These are phyloP conservation scores for Ceratocystis cubensis DNA, from an alignment of 2,329 filamentous ascomycete species.

Conservation along the genomic window DNA sequence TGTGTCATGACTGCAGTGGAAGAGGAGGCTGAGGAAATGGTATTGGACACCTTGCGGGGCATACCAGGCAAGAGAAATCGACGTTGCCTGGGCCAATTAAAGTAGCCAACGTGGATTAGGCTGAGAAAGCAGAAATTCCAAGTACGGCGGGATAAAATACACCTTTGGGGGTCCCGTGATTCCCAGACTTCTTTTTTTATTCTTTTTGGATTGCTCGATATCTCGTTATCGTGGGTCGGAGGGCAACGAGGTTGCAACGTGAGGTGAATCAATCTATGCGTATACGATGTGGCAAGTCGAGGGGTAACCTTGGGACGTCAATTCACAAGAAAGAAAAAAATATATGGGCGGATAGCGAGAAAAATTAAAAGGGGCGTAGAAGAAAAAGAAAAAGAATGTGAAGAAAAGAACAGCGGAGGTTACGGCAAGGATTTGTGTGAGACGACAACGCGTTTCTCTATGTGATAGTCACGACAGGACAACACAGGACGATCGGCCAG, in stretches of 20 bases:
- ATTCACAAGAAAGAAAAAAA: background rate
- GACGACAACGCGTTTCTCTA: background rate
- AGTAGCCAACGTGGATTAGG: background rate
- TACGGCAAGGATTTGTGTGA: background rate
- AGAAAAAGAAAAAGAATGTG: background rate
- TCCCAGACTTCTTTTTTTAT: background rate
- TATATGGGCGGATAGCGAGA: background rate
- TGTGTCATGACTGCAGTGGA: constrained; percentile 15
- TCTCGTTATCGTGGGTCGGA: background rate
- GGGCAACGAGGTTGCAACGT: background rate
- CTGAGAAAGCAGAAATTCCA: background rate
- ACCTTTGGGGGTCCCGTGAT: background rate
- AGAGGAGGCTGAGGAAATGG: constrained; percentile 10
- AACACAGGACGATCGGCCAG: background rate
- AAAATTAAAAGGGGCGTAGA: constrained; percentile 1
- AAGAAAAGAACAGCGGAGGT: background rate
- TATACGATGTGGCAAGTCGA: background rate
- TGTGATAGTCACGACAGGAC: background rate
- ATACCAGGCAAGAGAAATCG: constrained; percentile 12
- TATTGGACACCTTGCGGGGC: constrained; percentile 17
- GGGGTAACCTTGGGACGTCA: background rate
- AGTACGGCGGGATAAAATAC: background rate
- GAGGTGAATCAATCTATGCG: background rate
- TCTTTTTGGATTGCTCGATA: background rate
- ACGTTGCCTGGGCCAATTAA: background rate